phyloP scores from a whole-genome alignment of 345 rosid genomes.

The Gossypium bickii region DNA sequence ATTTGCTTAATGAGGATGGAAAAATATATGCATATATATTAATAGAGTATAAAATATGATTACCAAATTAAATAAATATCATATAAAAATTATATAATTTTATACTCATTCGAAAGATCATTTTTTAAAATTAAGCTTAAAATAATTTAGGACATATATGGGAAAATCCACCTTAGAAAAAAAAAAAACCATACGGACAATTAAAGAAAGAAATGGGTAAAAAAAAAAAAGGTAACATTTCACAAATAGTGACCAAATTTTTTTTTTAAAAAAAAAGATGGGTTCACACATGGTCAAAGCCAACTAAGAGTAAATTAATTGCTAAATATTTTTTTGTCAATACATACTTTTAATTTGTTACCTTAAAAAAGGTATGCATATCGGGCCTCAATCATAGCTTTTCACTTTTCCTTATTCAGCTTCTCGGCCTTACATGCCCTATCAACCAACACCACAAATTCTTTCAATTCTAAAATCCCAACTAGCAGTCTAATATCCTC shows the following conservation, averaged over 20 bases:
- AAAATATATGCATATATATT: neutral
- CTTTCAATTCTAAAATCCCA: too few relatives aligned
- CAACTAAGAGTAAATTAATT: neutral
- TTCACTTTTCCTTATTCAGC: too few relatives aligned
- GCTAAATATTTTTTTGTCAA: neutral
- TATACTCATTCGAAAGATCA: too few relatives aligned
- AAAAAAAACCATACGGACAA: neutral
- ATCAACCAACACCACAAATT: too few relatives aligned
- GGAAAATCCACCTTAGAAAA: neutral
- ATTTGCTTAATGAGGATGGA: neutral
- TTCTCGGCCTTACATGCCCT: too few relatives aligned
- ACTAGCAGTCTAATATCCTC: too few relatives aligned
- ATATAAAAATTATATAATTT: too few relatives aligned
- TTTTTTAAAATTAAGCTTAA: neutral
- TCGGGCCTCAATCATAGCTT: too few relatives aligned
- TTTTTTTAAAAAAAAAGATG: too few relatives aligned
- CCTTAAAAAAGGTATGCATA: neutral
- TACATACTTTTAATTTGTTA: neutral
- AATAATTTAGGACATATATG: neutral
- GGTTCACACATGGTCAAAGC: neutral
- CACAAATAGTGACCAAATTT: neutral
- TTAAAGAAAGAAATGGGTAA: neutral
- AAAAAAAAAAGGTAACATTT: neutral
- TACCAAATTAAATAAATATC: too few relatives aligned
- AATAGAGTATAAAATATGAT: too few relatives aligned